phyloP scores from a whole-genome alignment of 352 stramenopile genomes.

The Stephanocyclus meneghinianus region DNA sequence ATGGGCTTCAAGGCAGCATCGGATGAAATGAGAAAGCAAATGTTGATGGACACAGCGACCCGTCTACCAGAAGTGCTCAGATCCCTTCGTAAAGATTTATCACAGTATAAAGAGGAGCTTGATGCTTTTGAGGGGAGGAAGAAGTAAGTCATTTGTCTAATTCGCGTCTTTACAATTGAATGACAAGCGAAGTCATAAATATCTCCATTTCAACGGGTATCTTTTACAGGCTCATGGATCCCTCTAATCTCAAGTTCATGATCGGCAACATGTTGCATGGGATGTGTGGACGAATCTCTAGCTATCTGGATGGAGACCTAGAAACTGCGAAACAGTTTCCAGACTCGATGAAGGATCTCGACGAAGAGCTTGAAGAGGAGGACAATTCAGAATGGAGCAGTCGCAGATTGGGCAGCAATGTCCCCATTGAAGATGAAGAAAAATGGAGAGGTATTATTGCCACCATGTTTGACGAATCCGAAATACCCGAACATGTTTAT shows the following conservation, averaged over 20 bases:
- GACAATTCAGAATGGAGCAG: constrained; percentile 72
- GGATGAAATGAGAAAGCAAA: constrained; percentile 71
- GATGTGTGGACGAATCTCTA: constrained; percentile 53
- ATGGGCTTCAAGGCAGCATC: constrained; percentile 64
- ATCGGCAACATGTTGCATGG: constrained; percentile 56
- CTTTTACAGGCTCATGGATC: constrained; percentile 3
- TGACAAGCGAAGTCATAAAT: background rate
- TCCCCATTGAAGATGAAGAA: constrained; percentile 54
- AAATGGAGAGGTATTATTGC: constrained; percentile 59
- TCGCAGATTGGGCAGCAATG: constrained; percentile 30
- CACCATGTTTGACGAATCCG: constrained; percentile 45
- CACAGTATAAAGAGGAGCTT: constrained; percentile 41
- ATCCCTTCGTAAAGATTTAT: constrained; percentile 54
- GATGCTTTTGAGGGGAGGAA: constrained; percentile 53
- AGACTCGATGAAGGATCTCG: constrained; percentile 57
- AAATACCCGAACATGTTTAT: constrained; percentile 57
- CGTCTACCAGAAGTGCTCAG: constrained; percentile 69
- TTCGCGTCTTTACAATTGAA: background rate
- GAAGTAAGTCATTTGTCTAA: constrained; percentile 25
- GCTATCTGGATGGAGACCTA: constrained; percentile 72
- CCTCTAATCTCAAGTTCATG: constrained; percentile 22
- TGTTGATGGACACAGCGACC: constrained; percentile 72
- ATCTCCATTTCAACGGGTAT: background rate
- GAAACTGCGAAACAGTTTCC: constrained; percentile 59
- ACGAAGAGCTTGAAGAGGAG: constrained; percentile 69